These are phyloP conservation scores for Dictyostelium purpureum DNA, from an alignment of 78 protist species.

Conservation along the genomic window DNA sequence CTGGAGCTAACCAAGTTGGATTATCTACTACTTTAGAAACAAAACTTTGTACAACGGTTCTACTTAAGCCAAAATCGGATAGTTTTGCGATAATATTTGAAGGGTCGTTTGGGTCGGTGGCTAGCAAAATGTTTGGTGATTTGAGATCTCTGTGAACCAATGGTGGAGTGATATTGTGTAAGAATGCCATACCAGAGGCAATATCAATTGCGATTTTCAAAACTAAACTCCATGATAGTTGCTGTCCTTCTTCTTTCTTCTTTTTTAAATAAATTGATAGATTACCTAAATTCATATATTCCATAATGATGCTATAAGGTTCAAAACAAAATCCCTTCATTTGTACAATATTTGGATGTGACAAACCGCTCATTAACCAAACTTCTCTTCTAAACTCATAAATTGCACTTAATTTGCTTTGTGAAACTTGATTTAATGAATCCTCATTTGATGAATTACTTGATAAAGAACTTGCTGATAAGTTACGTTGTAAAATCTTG, in stretches of 20 bases:
- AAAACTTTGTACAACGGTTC: constrained; percentile 47
- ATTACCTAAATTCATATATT: constrained; percentile 73
- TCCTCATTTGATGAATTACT: constrained; percentile 40
- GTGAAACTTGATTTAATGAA: background rate
- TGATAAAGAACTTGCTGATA: constrained; percentile 36
- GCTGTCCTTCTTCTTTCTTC: constrained; percentile 21
- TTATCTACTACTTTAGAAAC: constrained; percentile 72
- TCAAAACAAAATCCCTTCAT: constrained; percentile 75
- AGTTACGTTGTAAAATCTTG: constrained; percentile 12
- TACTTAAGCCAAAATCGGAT: constrained; percentile 69
- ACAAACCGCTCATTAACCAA: constrained; percentile 72
- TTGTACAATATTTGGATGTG: constrained; percentile 70
- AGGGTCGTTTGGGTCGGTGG: constrained; percentile 19
- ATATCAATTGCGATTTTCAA: constrained; percentile 71
- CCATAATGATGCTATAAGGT: constrained; percentile 76
- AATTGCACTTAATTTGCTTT: constrained; percentile 19
- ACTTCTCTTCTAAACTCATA: constrained; percentile 81
- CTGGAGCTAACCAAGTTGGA: constrained; percentile 84
- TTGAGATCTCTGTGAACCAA: constrained; percentile 81
- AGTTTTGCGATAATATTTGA: constrained; percentile 46
- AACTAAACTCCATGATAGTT: constrained; percentile 8
- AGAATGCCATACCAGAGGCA: constrained; percentile 74
- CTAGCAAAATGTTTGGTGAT: constrained; percentile 75
- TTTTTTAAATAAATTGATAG: constrained; percentile 9
- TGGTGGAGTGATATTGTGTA: constrained; percentile 81